A percentile compares a stretch with the other conserved stretches of the same genome.
phyloP scores from a whole-genome alignment of 371 early-diverging fungal species.

The Lichtheimia corymbifera region DNA sequence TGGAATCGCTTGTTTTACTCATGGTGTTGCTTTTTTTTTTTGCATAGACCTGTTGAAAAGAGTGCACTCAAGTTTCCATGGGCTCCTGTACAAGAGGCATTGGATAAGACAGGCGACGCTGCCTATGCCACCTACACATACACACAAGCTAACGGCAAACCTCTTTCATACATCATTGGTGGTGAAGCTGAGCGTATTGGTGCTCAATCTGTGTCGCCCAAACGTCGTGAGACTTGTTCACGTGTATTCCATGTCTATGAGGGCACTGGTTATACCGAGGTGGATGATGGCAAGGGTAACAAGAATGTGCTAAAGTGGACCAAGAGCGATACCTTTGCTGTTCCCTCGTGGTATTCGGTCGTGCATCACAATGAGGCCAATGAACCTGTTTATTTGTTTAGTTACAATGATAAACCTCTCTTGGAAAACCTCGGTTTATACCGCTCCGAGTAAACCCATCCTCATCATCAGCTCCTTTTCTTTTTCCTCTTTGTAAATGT shows the following conservation, averaged over 20 bases:
- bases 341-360: slow-evolving; percentile 21
- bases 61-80: slow-evolving; percentile 22
- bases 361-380: slow-evolving; percentile 14
- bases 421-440: slow-evolving; percentile 12
- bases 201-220: slow-evolving; percentile 10
- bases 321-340: slow-evolving; percentile 20
- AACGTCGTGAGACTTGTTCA: slow-evolving; percentile 20
- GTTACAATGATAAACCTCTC: slow-evolving; percentile 16
- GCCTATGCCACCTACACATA: slow-evolving; percentile 17
- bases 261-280: slow-evolving; percentile 18
- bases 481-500: no score
- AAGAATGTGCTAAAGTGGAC: slow-evolving; percentile 19
- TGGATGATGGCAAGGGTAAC: slow-evolving; percentile 20
- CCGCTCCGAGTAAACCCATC: background rate
- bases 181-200: slow-evolving; percentile 25
- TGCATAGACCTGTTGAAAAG: slow-evolving; percentile 8
- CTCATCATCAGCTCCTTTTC: no score
- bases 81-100: slow-evolving; percentile 20
- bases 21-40: background rate
- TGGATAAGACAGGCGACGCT: slow-evolving; percentile 12
- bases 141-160: slow-evolving; percentile 12
- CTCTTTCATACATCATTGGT: slow-evolving; percentile 26
- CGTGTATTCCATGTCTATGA: slow-evolving; percentile 22
- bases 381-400: slow-evolving; percentile 11
- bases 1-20: no score